These are phyloP conservation scores for Fusarium continuum DNA, from an alignment of 2,329 filamentous ascomycete genomes.

Conservation along the genomic window DNA sequence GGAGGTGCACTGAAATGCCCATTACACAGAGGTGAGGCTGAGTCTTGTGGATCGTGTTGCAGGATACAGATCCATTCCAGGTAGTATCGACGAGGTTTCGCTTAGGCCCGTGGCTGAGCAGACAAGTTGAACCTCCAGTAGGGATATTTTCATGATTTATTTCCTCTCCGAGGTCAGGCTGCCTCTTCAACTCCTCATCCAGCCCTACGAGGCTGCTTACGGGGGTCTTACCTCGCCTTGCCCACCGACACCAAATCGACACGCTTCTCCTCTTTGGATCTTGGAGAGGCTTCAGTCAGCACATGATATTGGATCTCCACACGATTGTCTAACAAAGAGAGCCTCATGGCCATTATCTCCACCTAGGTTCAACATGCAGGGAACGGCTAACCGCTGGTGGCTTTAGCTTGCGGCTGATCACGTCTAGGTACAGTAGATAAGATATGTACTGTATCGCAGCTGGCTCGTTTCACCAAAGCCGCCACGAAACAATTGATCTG, in stretches of 20 bases:
- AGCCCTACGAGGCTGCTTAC: constrained; percentile 20
- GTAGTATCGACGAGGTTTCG: constrained; percentile 9
- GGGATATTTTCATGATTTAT: neutral
- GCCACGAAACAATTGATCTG: neutral
- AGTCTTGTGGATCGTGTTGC: constrained; percentile 13
- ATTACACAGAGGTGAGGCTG: constrained; percentile 20
- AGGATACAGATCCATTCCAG: neutral
- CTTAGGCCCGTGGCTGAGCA: constrained; percentile 17
- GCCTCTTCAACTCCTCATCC: constrained; percentile 16
- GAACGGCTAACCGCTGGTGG: neutral
- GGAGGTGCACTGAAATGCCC: neutral
- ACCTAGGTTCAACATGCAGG: neutral
- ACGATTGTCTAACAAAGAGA: neutral
- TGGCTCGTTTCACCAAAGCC: neutral
- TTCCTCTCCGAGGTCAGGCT: constrained; percentile 7
- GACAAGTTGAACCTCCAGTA: neutral
- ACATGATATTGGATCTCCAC: neutral
- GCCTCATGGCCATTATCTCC: neutral
- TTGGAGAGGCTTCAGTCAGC: no score
- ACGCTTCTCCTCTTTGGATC: no score
- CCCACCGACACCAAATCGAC: no score
- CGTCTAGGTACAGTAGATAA: neutral
- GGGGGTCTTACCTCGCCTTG: neutral
- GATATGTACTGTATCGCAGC: no score
- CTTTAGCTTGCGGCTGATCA: constrained; percentile 1